Percentiles rank a stretch among this genome's conserved stretches.
These are phyloP conservation scores for Metschnikowia picachoensis DNA, from an alignment of 805 yeast genomes.

Conservation along the genomic window DNA sequence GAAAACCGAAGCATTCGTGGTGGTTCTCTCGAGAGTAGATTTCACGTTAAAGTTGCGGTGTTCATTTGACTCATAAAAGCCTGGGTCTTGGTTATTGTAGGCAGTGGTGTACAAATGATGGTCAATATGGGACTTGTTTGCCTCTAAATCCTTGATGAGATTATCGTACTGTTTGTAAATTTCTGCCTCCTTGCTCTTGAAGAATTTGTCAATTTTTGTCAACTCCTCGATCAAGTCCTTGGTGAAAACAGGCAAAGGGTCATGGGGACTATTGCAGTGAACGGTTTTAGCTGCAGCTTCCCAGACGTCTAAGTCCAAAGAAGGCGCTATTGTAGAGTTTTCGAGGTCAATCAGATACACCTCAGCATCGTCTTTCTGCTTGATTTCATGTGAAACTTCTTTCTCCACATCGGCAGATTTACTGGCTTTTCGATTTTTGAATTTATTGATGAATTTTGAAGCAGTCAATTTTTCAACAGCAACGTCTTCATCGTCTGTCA, in stretches of 20 bases:
- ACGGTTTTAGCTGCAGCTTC: constrained; percentile 11
- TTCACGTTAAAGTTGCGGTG: constrained; percentile 21
- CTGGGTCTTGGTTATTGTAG: constrained; percentile 13
- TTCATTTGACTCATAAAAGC: constrained; percentile 9
- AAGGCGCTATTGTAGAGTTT: constrained; percentile 15
- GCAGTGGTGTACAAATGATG: constrained; percentile 26
- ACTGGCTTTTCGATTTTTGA: constrained; percentile 13
- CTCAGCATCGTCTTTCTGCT: constrained; percentile 8
- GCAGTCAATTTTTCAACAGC: constrained; percentile 13
- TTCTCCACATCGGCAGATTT: constrained; percentile 7
- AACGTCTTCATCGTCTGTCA: constrained; percentile 9
- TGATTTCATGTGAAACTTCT: constrained; percentile 1
- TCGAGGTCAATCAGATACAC: constrained; percentile 18
- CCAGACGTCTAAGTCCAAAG: constrained; percentile 15
- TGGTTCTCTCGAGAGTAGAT: constrained; percentile 21
- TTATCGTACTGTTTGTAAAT: constrained; percentile 43
- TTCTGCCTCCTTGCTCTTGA: constrained; percentile 42
- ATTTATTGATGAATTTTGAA: constrained; percentile 19
- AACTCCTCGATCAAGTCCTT: constrained; percentile 46
- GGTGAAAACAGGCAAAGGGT: constrained; percentile 43
- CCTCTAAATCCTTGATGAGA: constrained; percentile 45
- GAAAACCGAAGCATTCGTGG: constrained; percentile 25
- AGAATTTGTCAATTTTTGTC: constrained; percentile 50
- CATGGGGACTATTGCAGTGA: constrained; percentile 12
- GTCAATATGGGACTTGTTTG: constrained; percentile 25